Base-by-base conservation (phyloP, 1,284 basidiomycete genomes). In the Rhodotorula sp. region DNA sequence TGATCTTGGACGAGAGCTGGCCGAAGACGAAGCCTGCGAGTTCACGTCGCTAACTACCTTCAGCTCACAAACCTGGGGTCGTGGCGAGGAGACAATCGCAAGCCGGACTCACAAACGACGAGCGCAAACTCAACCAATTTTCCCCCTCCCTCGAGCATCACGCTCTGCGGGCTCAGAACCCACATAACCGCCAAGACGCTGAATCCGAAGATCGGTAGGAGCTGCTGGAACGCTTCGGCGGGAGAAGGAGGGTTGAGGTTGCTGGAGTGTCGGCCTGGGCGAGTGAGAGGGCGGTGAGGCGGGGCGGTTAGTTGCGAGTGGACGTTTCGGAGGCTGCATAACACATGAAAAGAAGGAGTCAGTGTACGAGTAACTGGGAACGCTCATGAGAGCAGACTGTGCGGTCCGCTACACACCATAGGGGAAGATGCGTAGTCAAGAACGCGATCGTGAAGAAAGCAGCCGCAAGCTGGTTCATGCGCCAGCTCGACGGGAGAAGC, bases 401-500 rank as follows among this genome's bases (percentile, higher is more conserved):
- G 19, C 30, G 51, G 27, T 15, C 2, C 0, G n/a, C 54, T 58
- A 22, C 55, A 7, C 34, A 66, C 68, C 69, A 71, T 17, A 65
- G 60, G 4, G 70, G 70, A 0, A 68, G 47, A 47, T 71, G 70
- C 20, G 57, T 32, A 20, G 54, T 24, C 27, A 62, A 24, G 56
- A 71, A 71, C 0, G 70, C 63, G 30, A 39, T 47, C n/a, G 36
- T 13, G 48, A 78, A 59, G 54, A 73, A 52, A 15, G 68, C 53
- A 53, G 67, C 63, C 27, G 63, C 54, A 27, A 62, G 36, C 48
- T 64, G 63, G 29, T 58, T 64, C 2, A 77, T 30, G 44, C 79
- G 77, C 36, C 82, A 80, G 59, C 89, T 79, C 32, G 83, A 75
- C 3, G 86, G 82, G 71, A 88, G 77, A 68, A 84, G 79, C 20